phyloP scores from a whole-genome alignment of 768 basidiomycete genomes.

The Psilocybe azurescens region DNA sequence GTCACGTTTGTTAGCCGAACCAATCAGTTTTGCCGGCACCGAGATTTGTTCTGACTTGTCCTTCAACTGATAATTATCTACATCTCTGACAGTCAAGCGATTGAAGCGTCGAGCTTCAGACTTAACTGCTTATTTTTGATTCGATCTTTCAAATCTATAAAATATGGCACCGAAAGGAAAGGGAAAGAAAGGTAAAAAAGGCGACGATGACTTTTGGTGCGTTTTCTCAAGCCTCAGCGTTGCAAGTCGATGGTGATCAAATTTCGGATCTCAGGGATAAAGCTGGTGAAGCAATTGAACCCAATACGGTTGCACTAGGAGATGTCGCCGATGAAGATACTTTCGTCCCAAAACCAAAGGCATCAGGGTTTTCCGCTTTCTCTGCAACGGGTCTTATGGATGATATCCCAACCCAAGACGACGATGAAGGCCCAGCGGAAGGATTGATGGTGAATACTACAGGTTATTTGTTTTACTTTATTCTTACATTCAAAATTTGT shows the following conservation, averaged over 20 bases:
- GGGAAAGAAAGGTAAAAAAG: constrained; percentile 87
- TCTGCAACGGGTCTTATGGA: constrained; percentile 49
- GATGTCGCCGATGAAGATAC: constrained; percentile 44
- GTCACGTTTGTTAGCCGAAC: constrained; percentile 10
- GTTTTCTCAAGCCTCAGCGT: constrained; percentile 15
- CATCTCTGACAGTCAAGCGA: neutral
- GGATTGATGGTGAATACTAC: constrained; percentile 69
- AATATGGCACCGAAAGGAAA: constrained; percentile 67
- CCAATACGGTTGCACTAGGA: constrained; percentile 37
- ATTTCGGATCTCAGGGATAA: constrained; percentile 56
- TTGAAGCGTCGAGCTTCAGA: neutral
- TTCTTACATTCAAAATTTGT: constrained; percentile 12
- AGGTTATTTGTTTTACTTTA: neutral
- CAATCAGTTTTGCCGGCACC: constrained; percentile 9
- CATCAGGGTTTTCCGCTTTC: constrained; percentile 55
- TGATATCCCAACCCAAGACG: constrained; percentile 47
- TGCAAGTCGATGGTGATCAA: constrained; percentile 11
- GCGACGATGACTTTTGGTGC: constrained; percentile 86
- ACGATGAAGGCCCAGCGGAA: constrained; percentile 72
- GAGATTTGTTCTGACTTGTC: neutral
- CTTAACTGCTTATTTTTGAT: neutral
- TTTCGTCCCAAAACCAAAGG: constrained; percentile 31
- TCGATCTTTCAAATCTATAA: constrained; percentile 1
- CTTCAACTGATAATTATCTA: constrained; percentile 7
- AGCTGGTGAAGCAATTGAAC: constrained; percentile 60